Percentiles rank a stretch among this genome's conserved stretches.
Evolutionary conservation across 139 green algal genomes (phyloP).

Genomic region (Haematococcus sp.): DNA sequence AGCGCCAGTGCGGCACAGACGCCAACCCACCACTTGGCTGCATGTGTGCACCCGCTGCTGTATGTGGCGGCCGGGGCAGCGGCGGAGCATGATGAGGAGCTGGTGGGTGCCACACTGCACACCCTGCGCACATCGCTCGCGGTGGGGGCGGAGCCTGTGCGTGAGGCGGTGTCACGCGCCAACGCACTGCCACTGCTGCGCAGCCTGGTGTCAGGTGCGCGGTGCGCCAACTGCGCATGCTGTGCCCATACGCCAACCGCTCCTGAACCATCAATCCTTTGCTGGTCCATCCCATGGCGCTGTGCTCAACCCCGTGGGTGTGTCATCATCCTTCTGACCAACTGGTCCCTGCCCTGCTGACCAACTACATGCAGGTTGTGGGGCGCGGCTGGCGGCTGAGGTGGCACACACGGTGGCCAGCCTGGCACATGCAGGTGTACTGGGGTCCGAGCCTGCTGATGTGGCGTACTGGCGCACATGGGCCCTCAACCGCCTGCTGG

Average conservation of each 20-base stretch:
- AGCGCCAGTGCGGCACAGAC: background rate
- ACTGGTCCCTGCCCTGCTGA: too few species aligned
- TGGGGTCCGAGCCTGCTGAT: background rate
- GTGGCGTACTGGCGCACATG: background rate
- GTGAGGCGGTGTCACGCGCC: slow-evolving; percentile 3
- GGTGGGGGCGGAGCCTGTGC: slow-evolving; percentile 18
- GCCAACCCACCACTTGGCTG: slow-evolving; percentile 31
- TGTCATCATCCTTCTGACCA: slow-evolving; percentile 16
- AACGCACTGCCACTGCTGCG: slow-evolving; percentile 36
- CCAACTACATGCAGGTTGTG: background rate
- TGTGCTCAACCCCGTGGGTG: background rate
- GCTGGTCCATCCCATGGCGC: slow-evolving; percentile 15
- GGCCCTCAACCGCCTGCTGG: background rate
- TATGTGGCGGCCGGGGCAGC: slow-evolving; percentile 63
- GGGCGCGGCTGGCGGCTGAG: background rate
- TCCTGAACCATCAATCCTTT: background rate
- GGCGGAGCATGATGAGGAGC: slow-evolving; percentile 21
- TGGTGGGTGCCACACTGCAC: slow-evolving; percentile 32
- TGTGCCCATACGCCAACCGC: too few species aligned
- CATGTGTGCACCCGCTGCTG: slow-evolving; percentile 64
- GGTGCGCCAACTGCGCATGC: background rate
- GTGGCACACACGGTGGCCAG: background rate
- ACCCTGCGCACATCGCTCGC: slow-evolving; percentile 20
- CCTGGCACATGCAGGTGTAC: background rate
- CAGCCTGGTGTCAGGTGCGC: slow-evolving; percentile 18